phyloP scores from a whole-genome alignment of 1,284 basidiomycete genomes.

The Ustilago curta region DNA sequence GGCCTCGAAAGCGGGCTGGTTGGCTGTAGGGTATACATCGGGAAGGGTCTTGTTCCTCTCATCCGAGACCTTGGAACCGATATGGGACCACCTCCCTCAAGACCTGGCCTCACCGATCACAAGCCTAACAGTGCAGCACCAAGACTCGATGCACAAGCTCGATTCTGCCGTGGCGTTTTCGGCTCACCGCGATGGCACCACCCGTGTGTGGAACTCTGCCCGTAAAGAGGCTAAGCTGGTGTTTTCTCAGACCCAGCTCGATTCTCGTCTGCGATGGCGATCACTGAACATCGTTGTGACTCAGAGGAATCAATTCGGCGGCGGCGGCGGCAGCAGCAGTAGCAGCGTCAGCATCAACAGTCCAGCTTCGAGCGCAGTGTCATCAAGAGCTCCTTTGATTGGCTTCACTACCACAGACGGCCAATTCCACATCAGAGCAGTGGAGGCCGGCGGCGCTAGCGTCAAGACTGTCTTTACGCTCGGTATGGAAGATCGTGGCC shows the following conservation, averaged over 20 bases:
- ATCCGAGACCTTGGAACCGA: slow-evolving; percentile 20
- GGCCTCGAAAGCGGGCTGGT: slow-evolving; percentile 68
- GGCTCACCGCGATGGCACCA: slow-evolving; percentile 48
- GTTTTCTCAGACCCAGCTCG: slow-evolving; percentile 24
- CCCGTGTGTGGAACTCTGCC: slow-evolving; percentile 29
- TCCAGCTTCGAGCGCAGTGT: not conserved
- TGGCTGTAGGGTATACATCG: slow-evolving; percentile 76
- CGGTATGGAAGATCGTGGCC: slow-evolving; percentile 23
- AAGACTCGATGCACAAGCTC: slow-evolving; percentile 31
- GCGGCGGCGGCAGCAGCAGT: not conserved
- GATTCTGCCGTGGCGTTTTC: slow-evolving; percentile 36
- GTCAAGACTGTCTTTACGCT: slow-evolving; percentile 34
- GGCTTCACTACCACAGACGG: slow-evolving; percentile 36
- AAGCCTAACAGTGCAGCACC: slow-evolving; percentile 32
- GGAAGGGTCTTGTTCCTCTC: slow-evolving; percentile 76
- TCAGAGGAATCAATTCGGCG: not conserved
- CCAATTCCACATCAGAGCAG: slow-evolving; percentile 35
- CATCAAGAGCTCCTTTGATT: slow-evolving; percentile 14
- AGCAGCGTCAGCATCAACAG: too few species aligned
- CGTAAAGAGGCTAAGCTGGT: slow-evolving; percentile 20
- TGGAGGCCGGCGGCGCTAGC: slow-evolving; percentile 19
- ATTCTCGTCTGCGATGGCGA: slow-evolving; percentile 32
- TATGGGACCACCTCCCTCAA: slow-evolving; percentile 22
- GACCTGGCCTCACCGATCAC: slow-evolving; percentile 18
- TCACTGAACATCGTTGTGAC: slow-evolving; percentile 9